These are phyloP conservation scores for Kwoniella heveanensis DNA, from an alignment of 768 basidiomycete genomes.

Conservation along the genomic window DNA sequence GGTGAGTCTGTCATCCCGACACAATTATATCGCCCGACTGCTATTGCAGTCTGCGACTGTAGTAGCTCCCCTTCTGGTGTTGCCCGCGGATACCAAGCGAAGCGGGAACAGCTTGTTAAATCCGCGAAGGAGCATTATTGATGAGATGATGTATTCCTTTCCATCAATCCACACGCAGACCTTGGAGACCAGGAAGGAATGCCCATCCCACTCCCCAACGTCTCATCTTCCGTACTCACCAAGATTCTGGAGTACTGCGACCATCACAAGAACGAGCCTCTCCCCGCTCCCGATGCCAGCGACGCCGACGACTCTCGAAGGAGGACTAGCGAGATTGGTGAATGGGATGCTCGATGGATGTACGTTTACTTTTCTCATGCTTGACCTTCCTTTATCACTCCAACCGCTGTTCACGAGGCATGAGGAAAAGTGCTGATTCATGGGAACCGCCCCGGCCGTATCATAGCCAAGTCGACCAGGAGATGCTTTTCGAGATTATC, in stretches of 20 bases:
- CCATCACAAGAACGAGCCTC: conserved; percentile 95
- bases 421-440: too few relatives aligned
- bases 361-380: conserved; percentile 4
- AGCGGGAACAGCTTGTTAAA: neutral
- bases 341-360: conserved; percentile 87
- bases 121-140: too few relatives aligned
- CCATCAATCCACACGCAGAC: conserved; percentile 33
- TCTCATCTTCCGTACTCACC: conserved; percentile 47
- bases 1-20: conserved; percentile 65
- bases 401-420: too few relatives aligned
- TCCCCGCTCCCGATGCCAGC: conserved; percentile 66
- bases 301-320: conserved; percentile 89
- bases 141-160: neutral
- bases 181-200: conserved; percentile 42
- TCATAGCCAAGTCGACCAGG: conserved; percentile 76
- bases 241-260: conserved; percentile 99
- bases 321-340: conserved; percentile 95
- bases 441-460: too few relatives aligned
- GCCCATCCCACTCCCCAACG: conserved; percentile 51
- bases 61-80: too few relatives aligned
- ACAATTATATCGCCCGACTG: too few relatives aligned
- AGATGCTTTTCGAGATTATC: conserved; percentile 99
- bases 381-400: neutral
- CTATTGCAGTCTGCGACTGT: too few relatives aligned
- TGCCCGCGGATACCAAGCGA: too few relatives aligned